Evolutionary conservation across 73 alveolate genomes (phyloP), one percentile per base, ranked within the genome.

Genomic region (Tetrahymena elliotti): DNA sequence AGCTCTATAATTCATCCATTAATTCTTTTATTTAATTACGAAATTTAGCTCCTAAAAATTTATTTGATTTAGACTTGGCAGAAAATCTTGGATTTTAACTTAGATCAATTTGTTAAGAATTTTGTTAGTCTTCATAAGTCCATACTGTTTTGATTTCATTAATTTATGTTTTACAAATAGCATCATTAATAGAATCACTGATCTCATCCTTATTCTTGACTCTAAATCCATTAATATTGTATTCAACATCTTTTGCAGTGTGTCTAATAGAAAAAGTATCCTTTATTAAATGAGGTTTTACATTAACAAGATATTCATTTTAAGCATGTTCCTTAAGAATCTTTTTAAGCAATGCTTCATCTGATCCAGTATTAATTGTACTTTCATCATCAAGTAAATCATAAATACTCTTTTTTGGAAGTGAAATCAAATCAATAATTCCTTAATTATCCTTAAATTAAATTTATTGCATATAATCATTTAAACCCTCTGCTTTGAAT

Each of bases 171-270:
- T 68, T 68, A 31, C 88, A 22, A 18, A 68, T 3, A 4, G 22
- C 38, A 68, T 68, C 88, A 68, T 68, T 34, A 24, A 92, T 94
- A 33, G 53, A 84, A 27, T 95, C 97, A 84, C 98, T 96, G 83
- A 98, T 97, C 83, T 97, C 99, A 95, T 98, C 99, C 12, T 96
- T 97, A 93, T 98, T 98, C 95, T 98, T 98, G 24, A 97, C 99
- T 33, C 98, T 97, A 96, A 98, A 98, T 35, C 98, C 97, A 83
- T 95, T 95, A 82, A 96, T 93, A 18, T 96, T 93, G 96, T 98
- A 98, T 82, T 96, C 98, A 0, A 98, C 99, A 35, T 96, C 98
- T 96, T 98, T 98, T n/a, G 99, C 99, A 33, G 98, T 97, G 53
- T 96, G 99, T 37, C 97, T 93, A 82, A 96, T 97, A 36, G 96